These are phyloP conservation scores for Chlamydomonas eustigma DNA, from an alignment of 139 green algal genomes.

Conservation along the genomic window DNA sequence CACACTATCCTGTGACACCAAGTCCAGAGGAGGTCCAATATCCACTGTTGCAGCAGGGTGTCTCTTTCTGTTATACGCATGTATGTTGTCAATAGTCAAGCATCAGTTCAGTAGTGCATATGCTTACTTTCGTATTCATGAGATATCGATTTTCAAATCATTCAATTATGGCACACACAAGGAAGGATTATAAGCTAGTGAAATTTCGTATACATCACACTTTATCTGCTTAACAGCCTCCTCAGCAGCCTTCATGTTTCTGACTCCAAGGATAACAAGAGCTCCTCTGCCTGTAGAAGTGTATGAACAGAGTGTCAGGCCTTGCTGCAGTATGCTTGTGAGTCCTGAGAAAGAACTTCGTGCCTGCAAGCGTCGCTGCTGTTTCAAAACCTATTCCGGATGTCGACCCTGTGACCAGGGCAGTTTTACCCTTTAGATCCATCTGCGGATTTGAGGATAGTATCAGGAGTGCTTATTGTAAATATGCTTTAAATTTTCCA, in stretches of 20 bases:
- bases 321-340: too few relatives aligned
- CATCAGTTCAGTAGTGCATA: too few relatives aligned
- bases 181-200: neutral
- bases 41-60: constrained; percentile 27
- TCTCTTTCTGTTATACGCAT: constrained; percentile 8
- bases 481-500: neutral
- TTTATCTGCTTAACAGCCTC: constrained; percentile 40
- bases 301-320: too few relatives aligned
- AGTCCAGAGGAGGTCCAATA: constrained; percentile 39
- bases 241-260: constrained; percentile 41
- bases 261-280: constrained; percentile 49
- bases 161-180: neutral
- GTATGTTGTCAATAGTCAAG: neutral
- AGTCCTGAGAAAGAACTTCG: too few relatives aligned
- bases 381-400: constrained; percentile 56
- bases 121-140: too few relatives aligned
- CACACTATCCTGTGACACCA: constrained; percentile 49
- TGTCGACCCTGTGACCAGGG: constrained; percentile 55
- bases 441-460: too few relatives aligned
- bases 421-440: constrained; percentile 50
- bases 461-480: too few relatives aligned
- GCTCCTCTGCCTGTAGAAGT: constrained; percentile 40
- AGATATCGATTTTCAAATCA: neutral
- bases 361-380: constrained; percentile 43
- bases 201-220: constrained; percentile 1